Base-by-base conservation (phyloP, 192 early-diverging fungal genomes). In the Coemansia sp. region DNA sequence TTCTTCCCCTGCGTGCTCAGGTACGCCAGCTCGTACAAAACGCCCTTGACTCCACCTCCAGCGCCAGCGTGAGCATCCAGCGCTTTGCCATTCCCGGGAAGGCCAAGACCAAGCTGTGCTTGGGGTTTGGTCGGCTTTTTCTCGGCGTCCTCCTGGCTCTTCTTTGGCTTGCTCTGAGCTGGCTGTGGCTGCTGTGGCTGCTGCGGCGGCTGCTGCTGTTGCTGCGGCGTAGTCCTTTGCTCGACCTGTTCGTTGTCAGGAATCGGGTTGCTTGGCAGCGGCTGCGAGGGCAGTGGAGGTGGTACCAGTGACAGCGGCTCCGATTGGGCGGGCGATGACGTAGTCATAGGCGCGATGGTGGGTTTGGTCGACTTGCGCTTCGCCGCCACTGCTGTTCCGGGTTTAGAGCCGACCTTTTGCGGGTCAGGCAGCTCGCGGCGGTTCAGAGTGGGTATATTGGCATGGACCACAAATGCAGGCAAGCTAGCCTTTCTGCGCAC, bases 1-100 rank as follows among this genome's bases (percentile, higher is more conserved):
- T 70, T 71, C 60, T 76, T 84, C 63, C 70, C 55, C 62, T 84
- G 76, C 43, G 81, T 84, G 81, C 81, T 84, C 73, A 84, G 65
- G 24, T 78, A 78, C 3, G 81, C 82, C 12, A 84, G 67, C 74
- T 84, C 82, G 63, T 76, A 76, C 4, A 84, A 69, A 44, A 74
- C 77, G 18, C 73, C 76, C 44, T 71, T 73, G 36, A 84, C 81
- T 10, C 77, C 77, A 2, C 67, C 44, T 29, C 52, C 20, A 9
- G 20, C 47, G 29, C 61, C 61, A 63, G 61, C 22, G 61, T 18
- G 20, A 38, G 2, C 36, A 42, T 5, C 13, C 20, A 20, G 20
- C 10, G 34, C 40, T 41, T 63, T 63, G 61, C 36, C 38, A 10
- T 63, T 36, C 4, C 8, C 33, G 8, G 61, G 38, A 15, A 70